phyloP scores from a whole-genome alignment of 2,329 filamentous ascomycete species.

The Lecanicillium sp. region DNA sequence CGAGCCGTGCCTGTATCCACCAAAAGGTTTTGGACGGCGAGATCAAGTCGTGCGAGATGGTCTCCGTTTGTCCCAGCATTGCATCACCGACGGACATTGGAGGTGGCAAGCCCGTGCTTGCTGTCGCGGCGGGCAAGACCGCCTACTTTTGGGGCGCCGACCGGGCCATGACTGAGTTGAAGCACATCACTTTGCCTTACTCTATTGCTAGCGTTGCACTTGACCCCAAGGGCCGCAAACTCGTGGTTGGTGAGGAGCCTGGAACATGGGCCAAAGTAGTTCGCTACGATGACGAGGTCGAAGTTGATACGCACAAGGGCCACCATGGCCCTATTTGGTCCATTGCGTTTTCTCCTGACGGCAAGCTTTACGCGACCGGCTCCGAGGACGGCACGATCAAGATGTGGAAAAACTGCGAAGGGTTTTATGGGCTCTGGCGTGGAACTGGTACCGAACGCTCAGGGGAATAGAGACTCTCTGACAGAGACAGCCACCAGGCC shows the following conservation, averaged over 20 bases:
- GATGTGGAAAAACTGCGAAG: slow-evolving; percentile 69
- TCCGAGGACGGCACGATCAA: slow-evolving; percentile 98
- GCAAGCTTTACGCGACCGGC: slow-evolving; percentile 91
- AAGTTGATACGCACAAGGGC: slow-evolving; percentile 90
- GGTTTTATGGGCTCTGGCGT: slow-evolving; percentile 59
- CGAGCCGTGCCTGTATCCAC: slow-evolving; percentile 66
- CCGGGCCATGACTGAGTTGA: slow-evolving; percentile 65
- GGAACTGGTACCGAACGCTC: slow-evolving; percentile 38
- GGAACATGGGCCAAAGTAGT: slow-evolving; percentile 98
- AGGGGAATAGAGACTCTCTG: slow-evolving; percentile 30
- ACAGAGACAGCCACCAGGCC: background rate
- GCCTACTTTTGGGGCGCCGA: slow-evolving; percentile 86
- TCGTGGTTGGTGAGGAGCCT: slow-evolving; percentile 84
- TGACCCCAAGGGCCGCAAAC: slow-evolving; percentile 71
- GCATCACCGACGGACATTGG: slow-evolving; percentile 58
- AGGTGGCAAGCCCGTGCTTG: slow-evolving; percentile 66
- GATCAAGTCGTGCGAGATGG: slow-evolving; percentile 90
- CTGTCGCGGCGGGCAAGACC: slow-evolving; percentile 88
- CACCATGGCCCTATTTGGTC: slow-evolving; percentile 98
- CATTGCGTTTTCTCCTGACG: slow-evolving; percentile 87
- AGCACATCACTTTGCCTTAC: slow-evolving; percentile 72
- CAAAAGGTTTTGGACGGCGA: slow-evolving; percentile 75
- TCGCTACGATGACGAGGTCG: slow-evolving; percentile 74
- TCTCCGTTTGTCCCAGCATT: slow-evolving; percentile 54
- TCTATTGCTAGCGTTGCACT: slow-evolving; percentile 88